A percentile compares a stretch with the other conserved stretches of the same genome.
Conservation (phyloP, 257 asterid species). For the Misopates orontium region DNA sequence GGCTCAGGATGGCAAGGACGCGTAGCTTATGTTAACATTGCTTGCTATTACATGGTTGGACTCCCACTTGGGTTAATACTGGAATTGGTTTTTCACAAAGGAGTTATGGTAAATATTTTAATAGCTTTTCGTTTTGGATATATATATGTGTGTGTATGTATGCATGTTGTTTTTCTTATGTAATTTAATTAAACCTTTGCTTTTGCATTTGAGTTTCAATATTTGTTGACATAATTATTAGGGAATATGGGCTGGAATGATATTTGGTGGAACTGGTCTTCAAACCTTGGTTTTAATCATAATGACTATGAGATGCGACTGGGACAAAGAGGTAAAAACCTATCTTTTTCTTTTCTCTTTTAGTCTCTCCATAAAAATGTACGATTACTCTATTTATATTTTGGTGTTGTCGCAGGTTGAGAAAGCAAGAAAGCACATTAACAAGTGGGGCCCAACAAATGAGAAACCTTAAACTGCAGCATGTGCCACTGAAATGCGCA, state of each 20-base stretch:
- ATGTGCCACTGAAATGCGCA: too few species aligned
- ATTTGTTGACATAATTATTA: conserved; percentile 5
- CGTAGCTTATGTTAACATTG: conserved; percentile 53
- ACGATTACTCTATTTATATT: not conserved
- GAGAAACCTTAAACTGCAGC: not conserved
- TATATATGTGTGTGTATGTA: too few species aligned
- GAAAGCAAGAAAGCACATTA: conserved; percentile 28
- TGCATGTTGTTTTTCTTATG: too few species aligned
- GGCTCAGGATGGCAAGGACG: conserved; percentile 65
- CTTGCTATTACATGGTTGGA: conserved; percentile 50
- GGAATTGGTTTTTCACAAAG: conserved; percentile 44
- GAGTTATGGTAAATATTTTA: conserved; percentile 50
- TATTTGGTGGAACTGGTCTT: conserved; percentile 37
- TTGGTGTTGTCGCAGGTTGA: conserved; percentile 20
- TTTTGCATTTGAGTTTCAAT: too few species aligned
- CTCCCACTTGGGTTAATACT: conserved; percentile 48
- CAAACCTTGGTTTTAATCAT: conserved; percentile 31
- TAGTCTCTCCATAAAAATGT: not conserved
- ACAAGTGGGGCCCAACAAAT: conserved; percentile 23
- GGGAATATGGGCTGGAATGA: conserved; percentile 44
- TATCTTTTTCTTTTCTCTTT: too few species aligned
- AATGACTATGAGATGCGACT: conserved; percentile 33
- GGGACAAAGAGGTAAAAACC: conserved; percentile 31
- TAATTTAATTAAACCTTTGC: too few species aligned
- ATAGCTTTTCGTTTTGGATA: not conserved